These are phyloP conservation scores for Lactifluus echinatus DNA, from an alignment of 768 basidiomycete genomes.

Conservation along the genomic window DNA sequence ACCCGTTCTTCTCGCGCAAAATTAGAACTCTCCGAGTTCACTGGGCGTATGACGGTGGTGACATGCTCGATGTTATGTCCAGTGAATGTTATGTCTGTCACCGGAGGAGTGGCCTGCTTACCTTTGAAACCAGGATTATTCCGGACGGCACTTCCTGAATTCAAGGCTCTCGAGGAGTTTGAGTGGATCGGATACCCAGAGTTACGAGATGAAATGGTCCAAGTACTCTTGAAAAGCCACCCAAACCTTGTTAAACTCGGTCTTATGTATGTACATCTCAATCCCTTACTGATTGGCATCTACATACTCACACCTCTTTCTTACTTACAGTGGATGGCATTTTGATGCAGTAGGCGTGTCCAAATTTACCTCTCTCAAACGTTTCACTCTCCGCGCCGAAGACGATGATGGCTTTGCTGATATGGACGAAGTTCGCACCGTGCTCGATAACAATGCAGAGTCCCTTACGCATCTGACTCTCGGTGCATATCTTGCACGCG, in stretches of 20 bases:
- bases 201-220: conserved; percentile 57
- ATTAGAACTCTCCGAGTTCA: conserved; percentile 55
- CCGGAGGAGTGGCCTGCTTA: conserved; percentile 51
- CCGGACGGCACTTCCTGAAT: conserved; percentile 53
- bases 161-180: conserved; percentile 51
- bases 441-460: conserved; percentile 49
- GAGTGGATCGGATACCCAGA: conserved; percentile 78
- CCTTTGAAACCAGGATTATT: conserved; percentile 47
- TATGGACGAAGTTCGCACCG: conserved; percentile 57
- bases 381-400: conserved; percentile 61
- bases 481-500: conserved; percentile 57
- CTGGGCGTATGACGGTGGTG: conserved; percentile 63
- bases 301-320: not conserved
- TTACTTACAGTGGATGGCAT: conserved; percentile 49
- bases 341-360: conserved; percentile 65
- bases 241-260: conserved; percentile 47
- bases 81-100: conserved; percentile 46
- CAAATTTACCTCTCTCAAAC: conserved; percentile 48
- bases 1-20: conserved; percentile 49
- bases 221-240: conserved; percentile 46
- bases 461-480: conserved; percentile 56
- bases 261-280: conserved; percentile 45
- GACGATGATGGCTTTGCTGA: conserved; percentile 66
- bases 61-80: conserved; percentile 54
- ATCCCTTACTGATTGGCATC: not conserved